Evolutionary conservation across 1,284 basidiomycete species (phyloP), one percentile per base, ranked within the genome.

Genomic region (Ustilago trichophora): DNA sequence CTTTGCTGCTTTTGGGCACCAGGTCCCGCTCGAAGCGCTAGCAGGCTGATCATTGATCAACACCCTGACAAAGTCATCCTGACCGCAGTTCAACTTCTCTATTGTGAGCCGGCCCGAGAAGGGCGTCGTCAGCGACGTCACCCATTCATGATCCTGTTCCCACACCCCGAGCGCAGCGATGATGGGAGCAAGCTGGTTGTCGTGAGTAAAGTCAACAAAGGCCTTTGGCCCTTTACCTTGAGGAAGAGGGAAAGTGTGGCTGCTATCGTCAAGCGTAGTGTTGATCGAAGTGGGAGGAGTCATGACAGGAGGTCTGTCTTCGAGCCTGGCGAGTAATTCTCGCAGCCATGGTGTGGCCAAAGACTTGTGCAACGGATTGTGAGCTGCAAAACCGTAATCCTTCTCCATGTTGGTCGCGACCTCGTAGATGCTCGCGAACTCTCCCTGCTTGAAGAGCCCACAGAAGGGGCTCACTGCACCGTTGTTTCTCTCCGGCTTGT

Each of bases 141-240:
- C 13, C 66, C 66, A 69, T 1, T 24, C 11, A 13, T 67, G 56
- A 7, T 42, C 33, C 8, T 43, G 45, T 11, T 45, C 40, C 56
- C 47, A 48, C 9, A 64, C 33, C 2, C 27, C 44, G 2, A 69
- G 47, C 15, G 66, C 44, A 11, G 66, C 54, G 10, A 69, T 69
- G 18, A 64, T 46, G 6, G 66, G 66, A 3, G 66, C 66, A 10
- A 69, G 66, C 46, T 69, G 66, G n/a, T 69, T 69, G 40, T 69
- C 66, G 40, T 69, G 66, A 0, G 66, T 69, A 16, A 69, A 69
- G 40, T 69, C 66, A 21, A 59, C 55, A 26, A 58, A 69, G 2
- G 59, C 66, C 12, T 34, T 11, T 1, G 59, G 55, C 1, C 65
- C 65, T 2, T 38, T 18, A 3, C 16, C 37, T 2, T 38, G 22